Percentiles rank a stretch among this genome's conserved stretches.
phyloP scores from a whole-genome alignment of 2,329 filamentous ascomycete species.

The Beauveria scarabaeidicola region DNA sequence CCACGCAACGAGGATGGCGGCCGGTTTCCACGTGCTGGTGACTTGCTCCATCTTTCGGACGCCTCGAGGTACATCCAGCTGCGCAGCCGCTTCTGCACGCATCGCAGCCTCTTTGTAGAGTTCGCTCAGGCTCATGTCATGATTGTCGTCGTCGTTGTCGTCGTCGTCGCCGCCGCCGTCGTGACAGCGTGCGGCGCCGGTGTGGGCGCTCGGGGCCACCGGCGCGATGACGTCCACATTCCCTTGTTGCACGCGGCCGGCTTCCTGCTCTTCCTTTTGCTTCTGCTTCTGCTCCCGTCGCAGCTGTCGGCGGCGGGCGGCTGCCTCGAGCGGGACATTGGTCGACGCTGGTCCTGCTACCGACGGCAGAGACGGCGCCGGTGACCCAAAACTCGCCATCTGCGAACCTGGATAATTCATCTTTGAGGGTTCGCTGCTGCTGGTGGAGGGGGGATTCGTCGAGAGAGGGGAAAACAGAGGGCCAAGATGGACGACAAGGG shows the following conservation, averaged over 20 bases:
- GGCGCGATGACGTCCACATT: background rate
- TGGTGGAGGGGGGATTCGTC: too few relatives aligned
- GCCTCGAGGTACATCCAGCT: background rate
- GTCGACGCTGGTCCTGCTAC: background rate
- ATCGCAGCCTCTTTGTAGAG: background rate
- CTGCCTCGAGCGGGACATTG: background rate
- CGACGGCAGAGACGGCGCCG: background rate
- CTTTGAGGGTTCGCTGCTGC: background rate
- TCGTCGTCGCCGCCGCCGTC: background rate
- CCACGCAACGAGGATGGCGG: background rate
- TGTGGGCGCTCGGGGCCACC: background rate
- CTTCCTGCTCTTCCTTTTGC: background rate
- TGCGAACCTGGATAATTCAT: background rate
- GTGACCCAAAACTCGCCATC: constrained; percentile 3
- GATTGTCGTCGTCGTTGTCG: background rate
- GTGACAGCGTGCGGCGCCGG: background rate
- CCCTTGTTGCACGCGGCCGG: background rate
- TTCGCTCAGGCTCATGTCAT: background rate
- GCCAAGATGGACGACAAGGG: background rate
- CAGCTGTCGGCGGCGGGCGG: background rate
- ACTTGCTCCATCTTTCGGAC: constrained; percentile 6
- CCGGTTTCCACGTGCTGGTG: background rate
- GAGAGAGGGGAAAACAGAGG: background rate
- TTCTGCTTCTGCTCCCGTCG: background rate
- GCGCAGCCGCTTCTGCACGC: background rate